Percentiles rank a stretch among this genome's conserved stretches.
Conservation (phyloP, 805 yeast genomes). For the Kuraishia cidri region DNA sequence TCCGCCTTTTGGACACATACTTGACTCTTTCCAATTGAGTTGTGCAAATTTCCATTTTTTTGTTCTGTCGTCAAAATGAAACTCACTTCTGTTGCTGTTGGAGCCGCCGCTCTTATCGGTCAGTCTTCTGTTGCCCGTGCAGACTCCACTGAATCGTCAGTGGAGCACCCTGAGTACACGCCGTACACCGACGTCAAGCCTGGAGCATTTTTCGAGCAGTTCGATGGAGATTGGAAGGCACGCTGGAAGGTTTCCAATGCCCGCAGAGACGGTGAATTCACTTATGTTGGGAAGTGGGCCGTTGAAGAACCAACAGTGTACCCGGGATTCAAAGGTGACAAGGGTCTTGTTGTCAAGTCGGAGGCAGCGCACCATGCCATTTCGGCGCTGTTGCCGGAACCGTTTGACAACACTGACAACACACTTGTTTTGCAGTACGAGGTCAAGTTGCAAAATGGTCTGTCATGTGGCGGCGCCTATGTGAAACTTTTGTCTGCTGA, state of each 20-base stretch:
- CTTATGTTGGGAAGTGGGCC: slow-evolving; percentile 70
- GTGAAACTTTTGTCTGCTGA: slow-evolving; percentile 55
- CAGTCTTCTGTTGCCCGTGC: no score
- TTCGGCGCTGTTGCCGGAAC: slow-evolving; percentile 46
- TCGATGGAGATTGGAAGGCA: slow-evolving; percentile 28
- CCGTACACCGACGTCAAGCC: slow-evolving; percentile 27
- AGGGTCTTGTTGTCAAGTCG: slow-evolving; percentile 67
- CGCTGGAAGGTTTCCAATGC: slow-evolving; percentile 59
- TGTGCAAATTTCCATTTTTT: no score
- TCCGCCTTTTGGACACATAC: no score
- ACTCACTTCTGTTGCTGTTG: no score
- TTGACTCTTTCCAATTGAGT: no score
- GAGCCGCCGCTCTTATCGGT: no score
- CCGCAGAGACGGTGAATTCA: slow-evolving; percentile 38
- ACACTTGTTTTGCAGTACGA: slow-evolving; percentile 85
- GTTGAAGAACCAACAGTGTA: slow-evolving; percentile 52
- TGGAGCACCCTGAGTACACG: slow-evolving; percentile 22
- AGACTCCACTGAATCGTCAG: slow-evolving; percentile 5
- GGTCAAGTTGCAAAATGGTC: slow-evolving; percentile 71
- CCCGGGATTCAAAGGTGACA: slow-evolving; percentile 57
- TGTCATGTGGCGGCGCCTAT: slow-evolving; percentile 87
- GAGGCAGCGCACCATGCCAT: slow-evolving; percentile 82
- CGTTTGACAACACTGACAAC: slow-evolving; percentile 50
- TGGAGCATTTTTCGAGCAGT: slow-evolving; percentile 60
- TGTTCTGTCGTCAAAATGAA: no score